A percentile compares a stretch with the other conserved stretches of the same genome.
These are phyloP conservation scores for Neurospora sp. DNA, from an alignment of 495 filamentous ascomycete genomes.

Conservation along the genomic window DNA sequence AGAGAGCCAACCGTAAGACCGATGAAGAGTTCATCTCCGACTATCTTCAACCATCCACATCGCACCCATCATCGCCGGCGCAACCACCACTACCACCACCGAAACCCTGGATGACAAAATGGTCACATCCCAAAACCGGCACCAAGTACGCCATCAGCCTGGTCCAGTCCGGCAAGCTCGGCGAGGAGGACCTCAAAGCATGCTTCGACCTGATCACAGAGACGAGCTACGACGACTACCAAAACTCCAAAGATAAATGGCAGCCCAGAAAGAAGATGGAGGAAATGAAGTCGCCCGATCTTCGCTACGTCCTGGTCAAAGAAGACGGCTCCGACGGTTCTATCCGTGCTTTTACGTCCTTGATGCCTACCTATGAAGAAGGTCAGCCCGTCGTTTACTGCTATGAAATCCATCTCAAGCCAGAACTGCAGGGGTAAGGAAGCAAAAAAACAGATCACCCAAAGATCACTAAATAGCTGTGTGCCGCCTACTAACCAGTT, in stretches of 20 bases:
- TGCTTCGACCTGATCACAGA: constrained; percentile 63
- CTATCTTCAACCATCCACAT: constrained; percentile 24
- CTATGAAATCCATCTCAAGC: constrained; percentile 75
- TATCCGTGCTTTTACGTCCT: constrained; percentile 60
- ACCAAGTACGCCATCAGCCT: constrained; percentile 35
- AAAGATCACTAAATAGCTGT: background rate
- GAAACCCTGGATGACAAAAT: constrained; percentile 30
- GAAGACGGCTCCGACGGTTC: constrained; percentile 4
- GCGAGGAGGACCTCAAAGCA: constrained; percentile 42
- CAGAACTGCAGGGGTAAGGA: constrained; percentile 37
- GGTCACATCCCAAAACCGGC: constrained; percentile 33
- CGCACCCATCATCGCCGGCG: background rate
- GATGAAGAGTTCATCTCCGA: constrained; percentile 35
- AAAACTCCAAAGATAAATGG: constrained; percentile 56
- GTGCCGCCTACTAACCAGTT: background rate
- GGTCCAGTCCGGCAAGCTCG: constrained; percentile 37
- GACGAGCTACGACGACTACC: constrained; percentile 61
- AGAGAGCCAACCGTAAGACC: constrained; percentile 31
- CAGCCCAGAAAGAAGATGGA: constrained; percentile 53
- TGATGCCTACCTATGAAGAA: constrained; percentile 78
- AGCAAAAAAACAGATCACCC: background rate
- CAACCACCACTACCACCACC: constrained; percentile 5
- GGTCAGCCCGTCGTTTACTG: constrained; percentile 66
- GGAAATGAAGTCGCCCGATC: constrained; percentile 67
- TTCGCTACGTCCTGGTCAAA: constrained; percentile 57